Conservation (phyloP, 2,329 filamentous ascomycete genomes). For the Ophiostoma piceae region DNA sequence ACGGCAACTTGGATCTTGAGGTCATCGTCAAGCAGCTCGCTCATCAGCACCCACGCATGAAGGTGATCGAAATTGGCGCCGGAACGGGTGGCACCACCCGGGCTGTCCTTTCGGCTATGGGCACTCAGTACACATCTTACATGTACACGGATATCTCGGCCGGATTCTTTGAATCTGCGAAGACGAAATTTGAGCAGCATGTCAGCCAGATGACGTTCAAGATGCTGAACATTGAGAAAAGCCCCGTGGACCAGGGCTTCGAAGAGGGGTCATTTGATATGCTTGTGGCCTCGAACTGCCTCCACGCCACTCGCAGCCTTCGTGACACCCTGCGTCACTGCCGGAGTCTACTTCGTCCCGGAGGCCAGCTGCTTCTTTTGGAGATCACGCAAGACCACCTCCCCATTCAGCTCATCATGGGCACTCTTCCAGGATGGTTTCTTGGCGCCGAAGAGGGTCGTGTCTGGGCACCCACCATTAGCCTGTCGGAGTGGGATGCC, state of each 20-base stretch:
- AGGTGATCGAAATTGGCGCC: not conserved
- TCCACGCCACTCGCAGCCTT: not conserved
- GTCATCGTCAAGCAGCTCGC: not conserved
- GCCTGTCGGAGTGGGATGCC: not conserved
- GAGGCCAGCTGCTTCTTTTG: not conserved
- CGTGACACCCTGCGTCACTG: not conserved
- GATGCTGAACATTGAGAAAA: not conserved
- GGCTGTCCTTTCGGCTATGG: not conserved
- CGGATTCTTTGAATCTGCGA: not conserved
- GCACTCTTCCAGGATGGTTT: not conserved
- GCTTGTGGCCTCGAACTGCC: not conserved
- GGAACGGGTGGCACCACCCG: not conserved
- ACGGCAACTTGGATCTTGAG: not conserved
- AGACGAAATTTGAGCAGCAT: not conserved
- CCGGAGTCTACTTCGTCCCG: not conserved
- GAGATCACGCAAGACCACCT: not conserved
- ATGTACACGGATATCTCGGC: not conserved
- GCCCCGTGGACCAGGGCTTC: not conserved
- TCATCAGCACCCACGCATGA: not conserved
- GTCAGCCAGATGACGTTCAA: not conserved
- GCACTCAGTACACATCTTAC: not conserved
- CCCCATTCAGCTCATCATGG: not conserved
- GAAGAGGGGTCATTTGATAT: not conserved
- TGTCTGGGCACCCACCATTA: not conserved
- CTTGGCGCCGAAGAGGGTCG: not conserved